Evolutionary conservation across 768 basidiomycete species (phyloP), one percentile per base, ranked within the genome.

Genomic region (Collybiopsis luxurians): DNA sequence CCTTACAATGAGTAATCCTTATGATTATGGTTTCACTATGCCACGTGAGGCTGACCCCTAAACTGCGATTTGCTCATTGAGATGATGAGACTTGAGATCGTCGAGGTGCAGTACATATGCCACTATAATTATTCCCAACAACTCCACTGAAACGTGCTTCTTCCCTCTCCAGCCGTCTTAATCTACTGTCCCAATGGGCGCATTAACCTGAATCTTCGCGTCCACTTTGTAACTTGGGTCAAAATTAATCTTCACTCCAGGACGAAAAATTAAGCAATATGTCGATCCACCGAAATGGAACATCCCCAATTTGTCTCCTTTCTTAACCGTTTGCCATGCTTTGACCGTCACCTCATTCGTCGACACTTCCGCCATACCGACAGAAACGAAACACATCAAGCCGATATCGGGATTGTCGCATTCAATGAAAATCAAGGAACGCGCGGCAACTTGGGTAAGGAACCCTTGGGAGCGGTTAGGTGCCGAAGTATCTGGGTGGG

Each of bases 241-340:
- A n/a, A 48, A 48, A n/a, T 24, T 17, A 9, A 65, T 30, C 53
- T 60, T 47, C 46, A 57, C 50, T 53, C 71, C 60, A 17, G 68
- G 66, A 28, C 71, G 55, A 70, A 85, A 85, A 17, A 83, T 57
- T 46, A 79, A 59, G 55, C 74, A 68, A 56, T 81, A 74, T 1
- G 80, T 75, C 31, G 80, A 85, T 5, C 84, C 84, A 9, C 83
- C 84, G 69, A 83, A 85, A 64, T 84, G 84, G 78, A 87, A 83
- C 76, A 73, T 77, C 58, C 86, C 86, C 0, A 84, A 57, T 63
- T 85, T 68, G 27, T 86, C 79, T 1, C 87, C 85, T 59, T 79
- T 79, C 53, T 67, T 70, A 23, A 86, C 66, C 38, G 58, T 57
- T 28, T 84, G 65, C 0, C 80, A 79, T 15, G 65, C 71, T 63